phyloP scores from a whole-genome alignment of 129 eudicot genomes.

The Saposhnikovia divaricata region DNA sequence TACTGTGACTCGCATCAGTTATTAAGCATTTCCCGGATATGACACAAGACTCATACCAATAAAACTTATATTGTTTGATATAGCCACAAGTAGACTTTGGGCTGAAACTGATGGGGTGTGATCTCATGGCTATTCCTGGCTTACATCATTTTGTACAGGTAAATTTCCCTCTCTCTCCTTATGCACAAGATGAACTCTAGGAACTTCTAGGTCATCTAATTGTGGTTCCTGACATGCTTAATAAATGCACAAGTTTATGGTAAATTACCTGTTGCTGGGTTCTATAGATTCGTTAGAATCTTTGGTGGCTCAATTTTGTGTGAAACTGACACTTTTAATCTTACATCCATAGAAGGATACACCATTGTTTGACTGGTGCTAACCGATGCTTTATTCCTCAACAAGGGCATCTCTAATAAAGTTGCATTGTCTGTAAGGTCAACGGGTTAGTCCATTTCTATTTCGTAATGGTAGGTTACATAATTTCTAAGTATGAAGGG shows the following conservation, averaged over 20 bases:
- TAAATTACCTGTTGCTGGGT: background rate
- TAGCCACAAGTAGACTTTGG: conserved; percentile 75
- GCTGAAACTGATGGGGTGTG: conserved; percentile 53
- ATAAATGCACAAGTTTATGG: background rate
- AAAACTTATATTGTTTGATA: conserved; percentile 8
- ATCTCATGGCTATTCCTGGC: conserved; percentile 78
- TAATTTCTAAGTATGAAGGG: too few relatives aligned
- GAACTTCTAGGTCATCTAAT: background rate
- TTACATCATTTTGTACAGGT: conserved; percentile 58
- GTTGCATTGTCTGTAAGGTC: background rate
- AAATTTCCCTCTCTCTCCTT: background rate
- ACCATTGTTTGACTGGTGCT: background rate
- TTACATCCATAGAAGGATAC: background rate
- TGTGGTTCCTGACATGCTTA: background rate
- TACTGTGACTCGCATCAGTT: background rate
- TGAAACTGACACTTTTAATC: background rate
- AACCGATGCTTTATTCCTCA: background rate
- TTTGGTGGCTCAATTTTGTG: background rate
- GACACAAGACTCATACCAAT: background rate
- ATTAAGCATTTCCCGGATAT: background rate
- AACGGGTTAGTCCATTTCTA: background rate
- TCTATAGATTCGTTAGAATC: background rate
- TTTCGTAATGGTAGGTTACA: background rate
- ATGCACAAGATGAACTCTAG: background rate
- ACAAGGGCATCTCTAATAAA: background rate